Percentiles rank a stretch among this genome's conserved stretches.
These are phyloP conservation scores for Thermomucor indicae-seudaticae DNA, from an alignment of 371 early-diverging fungal species.

Conservation along the genomic window DNA sequence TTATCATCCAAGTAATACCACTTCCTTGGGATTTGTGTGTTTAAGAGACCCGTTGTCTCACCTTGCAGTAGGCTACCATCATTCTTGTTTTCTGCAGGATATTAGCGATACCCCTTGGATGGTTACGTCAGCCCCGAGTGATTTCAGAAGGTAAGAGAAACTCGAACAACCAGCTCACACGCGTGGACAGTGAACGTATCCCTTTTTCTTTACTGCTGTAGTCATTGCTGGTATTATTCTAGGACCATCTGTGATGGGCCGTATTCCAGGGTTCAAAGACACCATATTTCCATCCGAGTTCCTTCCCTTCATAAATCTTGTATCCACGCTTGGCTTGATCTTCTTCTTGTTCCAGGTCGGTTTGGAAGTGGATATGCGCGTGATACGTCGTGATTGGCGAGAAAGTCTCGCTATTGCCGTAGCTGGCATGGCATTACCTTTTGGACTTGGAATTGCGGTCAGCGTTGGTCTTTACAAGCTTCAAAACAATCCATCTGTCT, in stretches of 20 bases:
- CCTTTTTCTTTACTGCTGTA: conserved; percentile 18
- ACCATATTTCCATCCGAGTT: conserved; percentile 63
- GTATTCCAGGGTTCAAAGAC: conserved; percentile 59
- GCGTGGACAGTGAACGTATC: no score
- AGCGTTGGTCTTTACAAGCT: conserved; percentile 65
- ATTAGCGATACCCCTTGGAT: conserved; percentile 53
- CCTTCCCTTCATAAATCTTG: conserved; percentile 65
- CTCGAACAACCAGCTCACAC: not conserved
- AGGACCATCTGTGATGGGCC: conserved; percentile 75
- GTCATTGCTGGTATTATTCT: conserved; percentile 75
- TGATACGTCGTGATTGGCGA: conserved; percentile 43
- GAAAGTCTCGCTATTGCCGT: conserved; percentile 54
- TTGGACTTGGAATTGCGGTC: conserved; percentile 69
- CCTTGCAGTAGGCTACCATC: conserved; percentile 45
- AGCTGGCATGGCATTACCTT: conserved; percentile 74
- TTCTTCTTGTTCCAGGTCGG: conserved; percentile 91
- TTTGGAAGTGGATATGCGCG: conserved; percentile 65
- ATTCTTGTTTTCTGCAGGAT: conserved; percentile 65
- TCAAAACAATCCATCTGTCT: conserved; percentile 33
- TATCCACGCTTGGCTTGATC: conserved; percentile 86
- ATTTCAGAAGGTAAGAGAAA: conserved; percentile 66
- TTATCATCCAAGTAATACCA: conserved; percentile 60
- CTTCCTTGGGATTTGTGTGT: not conserved
- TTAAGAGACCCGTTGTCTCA: not conserved
- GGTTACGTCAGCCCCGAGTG: conserved; percentile 68